phyloP scores from a whole-genome alignment of 2,329 filamentous ascomycete species.

The Colletotrichum truncatum region DNA sequence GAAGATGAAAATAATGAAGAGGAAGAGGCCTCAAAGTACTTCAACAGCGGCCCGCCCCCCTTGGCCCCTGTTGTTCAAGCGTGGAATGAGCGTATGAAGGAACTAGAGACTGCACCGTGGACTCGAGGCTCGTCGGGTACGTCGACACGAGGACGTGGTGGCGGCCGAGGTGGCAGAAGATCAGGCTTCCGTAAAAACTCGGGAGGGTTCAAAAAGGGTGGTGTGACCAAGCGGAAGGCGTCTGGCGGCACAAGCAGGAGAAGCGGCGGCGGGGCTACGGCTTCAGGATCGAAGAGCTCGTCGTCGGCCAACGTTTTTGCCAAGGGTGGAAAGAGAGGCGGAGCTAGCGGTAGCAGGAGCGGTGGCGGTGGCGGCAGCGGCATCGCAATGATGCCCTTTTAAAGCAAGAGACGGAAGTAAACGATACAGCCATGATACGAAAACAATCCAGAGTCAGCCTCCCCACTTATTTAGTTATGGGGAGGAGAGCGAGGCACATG shows the following conservation, averaged over 20 bases:
- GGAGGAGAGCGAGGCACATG: too few relatives aligned
- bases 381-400: constrained; percentile 51
- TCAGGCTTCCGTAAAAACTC: constrained; percentile 20
- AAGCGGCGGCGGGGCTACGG: constrained; percentile 17
- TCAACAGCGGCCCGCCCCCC: constrained; percentile 38
- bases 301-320: constrained; percentile 23
- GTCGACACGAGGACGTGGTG: constrained; percentile 29
- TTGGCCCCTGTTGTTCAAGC: constrained; percentile 33
- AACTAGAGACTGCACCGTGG: constrained; percentile 38
- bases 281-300: constrained; percentile 17
- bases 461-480: too few relatives aligned
- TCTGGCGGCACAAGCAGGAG: constrained; percentile 21
- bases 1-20: constrained; percentile 48
- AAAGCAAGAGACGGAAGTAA: constrained; percentile 19
- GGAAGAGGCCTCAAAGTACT: constrained; percentile 58
- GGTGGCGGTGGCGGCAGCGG: constrained; percentile 29
- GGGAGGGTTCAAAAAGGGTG: constrained; percentile 19
- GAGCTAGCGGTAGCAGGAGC: constrained; percentile 16
- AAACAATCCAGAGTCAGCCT: neutral
- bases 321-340: constrained; percentile 39
- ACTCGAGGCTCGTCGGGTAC: constrained; percentile 24
- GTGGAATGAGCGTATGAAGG: constrained; percentile 39
- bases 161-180: constrained; percentile 37
- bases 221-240: constrained; percentile 32
- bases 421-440: neutral